These are phyloP conservation scores for Syzygium syzygioides DNA, from an alignment of 441 rosid genomes.

Conservation along the genomic window DNA sequence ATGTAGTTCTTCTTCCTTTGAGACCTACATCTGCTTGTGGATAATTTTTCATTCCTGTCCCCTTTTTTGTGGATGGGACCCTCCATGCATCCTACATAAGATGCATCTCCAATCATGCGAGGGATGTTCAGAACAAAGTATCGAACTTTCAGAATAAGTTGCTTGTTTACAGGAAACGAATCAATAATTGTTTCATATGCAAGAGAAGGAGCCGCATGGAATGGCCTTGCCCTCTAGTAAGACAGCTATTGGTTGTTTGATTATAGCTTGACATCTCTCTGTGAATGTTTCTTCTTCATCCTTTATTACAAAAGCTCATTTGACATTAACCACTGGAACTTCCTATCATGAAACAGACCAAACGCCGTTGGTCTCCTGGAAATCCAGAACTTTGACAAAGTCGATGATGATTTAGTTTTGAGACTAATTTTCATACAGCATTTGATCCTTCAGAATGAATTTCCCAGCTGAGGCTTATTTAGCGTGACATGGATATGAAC, in stretches of 20 bases:
- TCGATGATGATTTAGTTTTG: background rate
- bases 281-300: background rate
- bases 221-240: background rate
- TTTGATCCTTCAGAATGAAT: background rate
- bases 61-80: background rate
- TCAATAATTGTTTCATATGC: background rate
- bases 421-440: background rate
- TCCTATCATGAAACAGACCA: background rate
- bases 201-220: background rate
- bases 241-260: background rate
- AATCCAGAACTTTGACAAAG: background rate
- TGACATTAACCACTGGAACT: background rate
- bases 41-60: background rate
- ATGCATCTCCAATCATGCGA: background rate
- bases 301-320: background rate
- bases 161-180: background rate
- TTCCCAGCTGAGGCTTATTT: background rate
- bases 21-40: background rate
- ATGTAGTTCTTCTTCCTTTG: background rate
- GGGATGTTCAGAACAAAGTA: background rate
- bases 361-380: background rate
- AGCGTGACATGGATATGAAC: background rate
- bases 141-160: background rate
- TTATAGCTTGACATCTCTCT: background rate
- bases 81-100: background rate